Evolutionary conservation across 1,139 yeast species (phyloP), one percentile per base, ranked within the genome.

Genomic region (Nakaseomyces delphensis): DNA sequence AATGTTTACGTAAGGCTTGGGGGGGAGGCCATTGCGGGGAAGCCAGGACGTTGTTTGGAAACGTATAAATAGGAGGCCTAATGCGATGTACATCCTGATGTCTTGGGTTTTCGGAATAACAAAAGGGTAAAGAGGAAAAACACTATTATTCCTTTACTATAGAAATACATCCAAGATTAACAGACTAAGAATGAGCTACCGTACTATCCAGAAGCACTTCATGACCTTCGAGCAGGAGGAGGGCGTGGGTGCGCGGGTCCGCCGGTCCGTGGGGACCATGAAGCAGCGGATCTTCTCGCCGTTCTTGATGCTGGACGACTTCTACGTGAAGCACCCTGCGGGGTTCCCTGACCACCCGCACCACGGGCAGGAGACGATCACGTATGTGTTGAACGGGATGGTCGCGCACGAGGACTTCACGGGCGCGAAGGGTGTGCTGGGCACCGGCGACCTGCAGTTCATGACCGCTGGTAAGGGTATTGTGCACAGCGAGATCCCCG

Each of bases 261-360:
- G 95, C 56, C 71, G 96, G 53, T 78, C 94, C 7, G 78, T 86
- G 49, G 96, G 96, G 16, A 73, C 79, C 5, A 66, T 70, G 63
- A 65, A 70, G 31, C 73, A 77, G 67, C 71, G 87, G 55, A 79
- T 79, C 60, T 84, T 84, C 64, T 73, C 85, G 21, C 96, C 96
- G 4, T 87, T 87, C 59, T 68, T 87, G 47, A 72, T 87, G 81
- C 70, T 85, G 41, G 96, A 87, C 59, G 94, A 86, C 59, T 85
- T 86, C 62, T 67, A 64, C 36, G 77, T 76, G 18, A 57, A 68
- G 3, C 74, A 76, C 11, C 73, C 72, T 15, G 84, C 85, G n/a
- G 93, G 93, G 0, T 86, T 86, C 67, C 95, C 95, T 4, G 91
- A 84, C 54, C 96, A 87, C 60, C 96, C 96, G 20, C 96, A 87